Percentiles rank a stretch among this genome's conserved stretches.
These are phyloP conservation scores for Botrytis galanthina DNA, from an alignment of 2,329 filamentous ascomycete genomes.

Conservation along the genomic window DNA sequence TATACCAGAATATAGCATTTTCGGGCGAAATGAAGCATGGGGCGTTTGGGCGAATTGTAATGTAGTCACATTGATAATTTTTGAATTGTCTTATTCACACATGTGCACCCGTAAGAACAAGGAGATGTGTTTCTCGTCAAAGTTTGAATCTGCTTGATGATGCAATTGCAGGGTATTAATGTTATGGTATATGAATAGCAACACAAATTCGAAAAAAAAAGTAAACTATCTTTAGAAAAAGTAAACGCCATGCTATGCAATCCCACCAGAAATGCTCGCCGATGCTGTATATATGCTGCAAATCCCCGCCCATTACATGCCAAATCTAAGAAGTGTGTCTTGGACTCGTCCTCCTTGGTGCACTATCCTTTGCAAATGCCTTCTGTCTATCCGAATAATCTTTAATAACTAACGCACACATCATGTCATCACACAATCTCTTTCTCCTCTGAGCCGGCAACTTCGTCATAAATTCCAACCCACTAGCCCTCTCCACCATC, in stretches of 20 bases:
- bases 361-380: slow-evolving; percentile 44
- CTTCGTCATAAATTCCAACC: slow-evolving; percentile 84
- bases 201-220: background rate
- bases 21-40: slow-evolving; percentile 1
- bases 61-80: background rate
- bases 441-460: slow-evolving; percentile 71
- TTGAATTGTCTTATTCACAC: background rate
- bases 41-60: slow-evolving; percentile 11
- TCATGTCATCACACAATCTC: slow-evolving; percentile 81
- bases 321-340: slow-evolving; percentile 31
- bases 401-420: slow-evolving; percentile 77
- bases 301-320: slow-evolving; percentile 23
- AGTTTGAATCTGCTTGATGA: background rate
- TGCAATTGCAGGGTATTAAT: slow-evolving; percentile 19
- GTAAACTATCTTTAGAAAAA: background rate
- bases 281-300: slow-evolving; percentile 20
- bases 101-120: background rate
- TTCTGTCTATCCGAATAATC: slow-evolving; percentile 69
- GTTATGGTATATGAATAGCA: slow-evolving; percentile 21
- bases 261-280: slow-evolving; percentile 1
- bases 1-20: slow-evolving; percentile 18
- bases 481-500: slow-evolving; percentile 86
- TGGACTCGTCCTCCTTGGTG: slow-evolving; percentile 35
- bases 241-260: slow-evolving; percentile 27
- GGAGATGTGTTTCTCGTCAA: background rate